Base-by-base conservation (phyloP, 2,329 filamentous ascomycete genomes). In the Trichophyton schoenleinii region DNA sequence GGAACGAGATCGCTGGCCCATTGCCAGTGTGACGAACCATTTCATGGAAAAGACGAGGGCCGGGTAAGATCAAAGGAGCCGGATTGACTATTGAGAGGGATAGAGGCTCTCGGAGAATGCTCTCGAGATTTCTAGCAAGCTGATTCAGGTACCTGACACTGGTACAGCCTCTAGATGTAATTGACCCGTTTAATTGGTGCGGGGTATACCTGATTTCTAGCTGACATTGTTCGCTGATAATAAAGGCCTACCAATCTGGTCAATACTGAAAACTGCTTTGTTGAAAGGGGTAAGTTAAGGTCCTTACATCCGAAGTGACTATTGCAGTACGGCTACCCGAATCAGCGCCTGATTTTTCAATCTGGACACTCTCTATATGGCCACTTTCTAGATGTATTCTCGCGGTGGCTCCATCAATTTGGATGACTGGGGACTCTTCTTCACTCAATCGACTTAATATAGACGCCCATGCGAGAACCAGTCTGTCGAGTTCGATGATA, bases 1-100 rank as follows among this genome's bases (percentile, higher is more conserved):
- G 76, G 68, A 84, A 88, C 61, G 91, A 86, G 64, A 91, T 80
- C 6, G 88, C 87, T 46, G 73, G 72, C 4, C 69, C 67, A 53
- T 72, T 67, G 25, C 68, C 63, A 41, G 74, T 67, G 28, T 71
- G 65, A 61, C 68, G 68, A 57, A 94, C 81, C 6, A 95, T 79
- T 8, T 87, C 72, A 70, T 87, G 84, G 20, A 87, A 77, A 18
- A 84, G 72, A 36, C 70, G 65, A 20, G 83, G 81, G 9, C 86
- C 86, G 25, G 77, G 70, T 13, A 87, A 68, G 38, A 71, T 68
- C 53, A 68, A 69, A 34, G 85, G 83, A 34, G 75, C 70, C 48
- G 77, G 73, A 70, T 88, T 88, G 60, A 84, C 70, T 66, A 86
- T 78, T 4, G 84, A 84, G 44, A 83, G 70, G n/a, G 64, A 60